A percentile compares a stretch with the other conserved stretches of the same genome.
These are phyloP conservation scores for Heritiera littoralis DNA, from an alignment of 345 rosid species.

Conservation along the genomic window DNA sequence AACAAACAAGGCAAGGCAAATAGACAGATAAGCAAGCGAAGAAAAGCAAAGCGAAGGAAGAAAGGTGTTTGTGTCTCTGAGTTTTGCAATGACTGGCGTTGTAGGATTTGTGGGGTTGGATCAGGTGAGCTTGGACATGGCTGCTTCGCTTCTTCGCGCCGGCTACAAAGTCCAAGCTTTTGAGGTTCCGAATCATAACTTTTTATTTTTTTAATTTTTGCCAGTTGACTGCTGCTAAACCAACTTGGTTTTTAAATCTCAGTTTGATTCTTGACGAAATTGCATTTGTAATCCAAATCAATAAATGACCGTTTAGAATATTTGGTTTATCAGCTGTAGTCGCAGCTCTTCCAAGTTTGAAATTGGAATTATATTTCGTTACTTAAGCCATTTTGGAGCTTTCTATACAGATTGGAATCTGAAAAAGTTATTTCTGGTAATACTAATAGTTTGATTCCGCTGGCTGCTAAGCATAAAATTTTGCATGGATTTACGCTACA, in stretches of 20 bases:
- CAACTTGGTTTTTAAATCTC: background rate
- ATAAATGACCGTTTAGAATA: conserved; percentile 10
- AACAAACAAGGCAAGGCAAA: background rate
- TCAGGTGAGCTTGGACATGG: conserved; percentile 66
- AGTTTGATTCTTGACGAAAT: conserved; percentile 6
- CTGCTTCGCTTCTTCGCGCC: conserved; percentile 60
- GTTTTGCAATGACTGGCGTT: conserved; percentile 28
- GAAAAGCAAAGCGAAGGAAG: background rate
- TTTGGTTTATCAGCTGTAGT: too few relatives aligned
- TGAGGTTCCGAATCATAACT: conserved; percentile 42
- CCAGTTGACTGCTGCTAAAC: conserved; percentile 1
- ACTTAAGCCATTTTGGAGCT: background rate
- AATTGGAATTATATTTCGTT: background rate
- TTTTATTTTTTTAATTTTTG: background rate
- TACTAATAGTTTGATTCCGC: conserved; percentile 3
- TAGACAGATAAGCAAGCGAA: background rate
- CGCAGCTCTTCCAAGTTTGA: too few relatives aligned
- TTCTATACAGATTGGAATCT: background rate
- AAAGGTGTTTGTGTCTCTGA: background rate
- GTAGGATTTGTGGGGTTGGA: conserved; percentile 82
- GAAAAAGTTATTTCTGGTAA: background rate
- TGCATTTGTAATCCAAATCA: background rate
- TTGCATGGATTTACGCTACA: background rate
- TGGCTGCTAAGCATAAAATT: background rate
- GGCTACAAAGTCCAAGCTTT: conserved; percentile 73